phyloP scores from a whole-genome alignment of 2,329 filamentous ascomycete species.

The Ascomycota sp. region DNA sequence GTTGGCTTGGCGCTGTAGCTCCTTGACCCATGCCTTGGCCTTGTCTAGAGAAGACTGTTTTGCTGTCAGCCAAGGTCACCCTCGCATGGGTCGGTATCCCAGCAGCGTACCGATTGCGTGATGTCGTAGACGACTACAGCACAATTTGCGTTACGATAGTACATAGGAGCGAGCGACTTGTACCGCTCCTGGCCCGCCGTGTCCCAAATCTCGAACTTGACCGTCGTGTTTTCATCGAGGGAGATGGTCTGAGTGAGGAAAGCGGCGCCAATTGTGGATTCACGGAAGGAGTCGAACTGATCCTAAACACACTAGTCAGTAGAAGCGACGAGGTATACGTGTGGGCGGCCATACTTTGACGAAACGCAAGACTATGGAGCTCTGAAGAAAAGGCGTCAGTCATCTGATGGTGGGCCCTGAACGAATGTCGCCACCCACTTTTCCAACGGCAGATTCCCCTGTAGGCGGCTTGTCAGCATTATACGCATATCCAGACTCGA shows the following conservation, averaged over 20 bases:
- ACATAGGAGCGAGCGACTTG: slow-evolving; percentile 98
- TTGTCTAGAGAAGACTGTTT: slow-evolving; percentile 83
- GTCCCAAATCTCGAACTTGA: slow-evolving; percentile 99
- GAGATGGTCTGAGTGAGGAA: slow-evolving; percentile 98
- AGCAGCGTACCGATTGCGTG: slow-evolving; percentile 70
- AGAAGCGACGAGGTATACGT: too few relatives aligned
- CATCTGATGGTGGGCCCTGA: neutral
- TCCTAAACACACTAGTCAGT: slow-evolving; percentile 35
- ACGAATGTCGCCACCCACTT: slow-evolving; percentile 34
- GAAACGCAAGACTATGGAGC: slow-evolving; percentile 91
- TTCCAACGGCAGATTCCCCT: slow-evolving; percentile 98
- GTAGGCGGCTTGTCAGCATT: slow-evolving; percentile 3
- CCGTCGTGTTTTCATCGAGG: slow-evolving; percentile 90
- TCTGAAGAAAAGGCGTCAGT: slow-evolving; percentile 29
- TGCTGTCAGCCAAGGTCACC: slow-evolving; percentile 3
- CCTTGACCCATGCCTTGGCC: slow-evolving; percentile 98
- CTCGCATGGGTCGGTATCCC: neutral
- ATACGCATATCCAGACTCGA: neutral
- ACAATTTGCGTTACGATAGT: slow-evolving; percentile 98
- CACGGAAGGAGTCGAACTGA: slow-evolving; percentile 94
- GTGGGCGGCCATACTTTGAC: slow-evolving; percentile 54
- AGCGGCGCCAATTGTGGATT: slow-evolving; percentile 94
- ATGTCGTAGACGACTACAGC: slow-evolving; percentile 98
- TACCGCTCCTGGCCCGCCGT: slow-evolving; percentile 97
- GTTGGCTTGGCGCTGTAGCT: slow-evolving; percentile 94